phyloP scores from a whole-genome alignment of 139 green algal species.

The Tetradesmus obliquus region DNA sequence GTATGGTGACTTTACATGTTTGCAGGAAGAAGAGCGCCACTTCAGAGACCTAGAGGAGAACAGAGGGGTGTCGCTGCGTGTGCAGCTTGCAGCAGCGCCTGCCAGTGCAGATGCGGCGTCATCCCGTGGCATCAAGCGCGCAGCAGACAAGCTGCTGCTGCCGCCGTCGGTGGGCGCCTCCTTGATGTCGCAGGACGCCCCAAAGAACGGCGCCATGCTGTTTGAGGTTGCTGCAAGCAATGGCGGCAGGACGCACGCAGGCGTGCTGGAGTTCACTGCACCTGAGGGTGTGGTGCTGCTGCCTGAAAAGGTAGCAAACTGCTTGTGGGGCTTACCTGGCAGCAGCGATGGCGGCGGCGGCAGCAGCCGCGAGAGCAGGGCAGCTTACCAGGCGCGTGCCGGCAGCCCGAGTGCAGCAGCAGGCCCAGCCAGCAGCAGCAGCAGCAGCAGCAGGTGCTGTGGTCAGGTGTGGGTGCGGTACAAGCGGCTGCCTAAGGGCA shows the following conservation, averaged over 20 bases:
- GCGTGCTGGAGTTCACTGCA: slow-evolving; percentile 86
- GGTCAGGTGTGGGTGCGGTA: slow-evolving; percentile 60
- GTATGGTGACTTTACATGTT: neutral
- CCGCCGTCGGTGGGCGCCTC: slow-evolving; percentile 65
- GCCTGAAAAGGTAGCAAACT: slow-evolving; percentile 71
- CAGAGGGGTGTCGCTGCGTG: slow-evolving; percentile 62
- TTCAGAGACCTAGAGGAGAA: slow-evolving; percentile 64
- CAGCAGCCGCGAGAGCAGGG: neutral
- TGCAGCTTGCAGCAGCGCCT: slow-evolving; percentile 60
- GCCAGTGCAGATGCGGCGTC: slow-evolving; percentile 34
- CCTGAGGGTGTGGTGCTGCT: slow-evolving; percentile 78
- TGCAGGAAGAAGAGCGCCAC: slow-evolving; percentile 51
- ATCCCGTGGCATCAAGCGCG: slow-evolving; percentile 67
- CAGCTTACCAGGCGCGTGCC: neutral
- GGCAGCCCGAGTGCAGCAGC: slow-evolving; percentile 2
- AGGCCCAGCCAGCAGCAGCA: neutral
- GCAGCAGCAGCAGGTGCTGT: slow-evolving; percentile 36
- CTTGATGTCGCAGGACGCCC: slow-evolving; percentile 80
- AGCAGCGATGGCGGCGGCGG: slow-evolving; percentile 5
- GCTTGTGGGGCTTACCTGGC: slow-evolving; percentile 65
- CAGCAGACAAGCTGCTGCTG: slow-evolving; percentile 82
- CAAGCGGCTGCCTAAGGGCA: slow-evolving; percentile 64
- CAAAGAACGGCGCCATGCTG: slow-evolving; percentile 80
- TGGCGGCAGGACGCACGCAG: slow-evolving; percentile 63
- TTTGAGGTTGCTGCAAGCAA: slow-evolving; percentile 71